Percentiles rank a stretch among this genome's conserved stretches.
Evolutionary conservation across 306 rosid species (phyloP).

Genomic region (Mimosa bimucronata): DNA sequence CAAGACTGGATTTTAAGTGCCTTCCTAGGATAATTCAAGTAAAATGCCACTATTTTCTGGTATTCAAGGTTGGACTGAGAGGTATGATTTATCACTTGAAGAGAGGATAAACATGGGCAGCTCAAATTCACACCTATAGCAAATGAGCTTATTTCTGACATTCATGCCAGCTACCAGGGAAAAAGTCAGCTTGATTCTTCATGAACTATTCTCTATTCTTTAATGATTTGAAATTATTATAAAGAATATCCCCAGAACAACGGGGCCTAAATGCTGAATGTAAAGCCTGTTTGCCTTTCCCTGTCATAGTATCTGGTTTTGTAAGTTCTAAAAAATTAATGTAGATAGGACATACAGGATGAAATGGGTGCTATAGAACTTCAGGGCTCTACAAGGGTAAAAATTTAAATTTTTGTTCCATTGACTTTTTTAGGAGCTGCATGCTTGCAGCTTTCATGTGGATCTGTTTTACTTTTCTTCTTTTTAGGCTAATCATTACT

Average conservation of each 20-base stretch:
- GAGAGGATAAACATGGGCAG: background rate
- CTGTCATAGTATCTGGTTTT: no score
- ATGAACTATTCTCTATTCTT: no score
- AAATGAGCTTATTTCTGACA: no score
- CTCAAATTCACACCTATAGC: background rate
- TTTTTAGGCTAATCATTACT: background rate
- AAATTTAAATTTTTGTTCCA: conserved; percentile 5
- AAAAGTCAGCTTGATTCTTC: no score
- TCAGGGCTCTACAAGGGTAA: background rate
- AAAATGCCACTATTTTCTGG: background rate
- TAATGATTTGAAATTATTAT: no score
- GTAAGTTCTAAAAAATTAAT: no score
- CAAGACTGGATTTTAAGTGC: background rate
- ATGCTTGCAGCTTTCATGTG: background rate
- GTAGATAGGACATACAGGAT: background rate
- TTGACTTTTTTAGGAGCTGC: background rate
- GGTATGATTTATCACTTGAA: conserved; percentile 18
- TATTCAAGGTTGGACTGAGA: background rate
- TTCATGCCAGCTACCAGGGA: no score
- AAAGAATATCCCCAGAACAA: background rate
- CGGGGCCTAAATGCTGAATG: no score
- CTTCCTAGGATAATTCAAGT: background rate
- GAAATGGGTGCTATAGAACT: background rate
- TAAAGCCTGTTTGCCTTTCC: no score
- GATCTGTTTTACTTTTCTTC: background rate